Evolutionary conservation across 2,329 filamentous ascomycete genomes (phyloP).

Genomic region (Colletotrichum plurivorum): DNA sequence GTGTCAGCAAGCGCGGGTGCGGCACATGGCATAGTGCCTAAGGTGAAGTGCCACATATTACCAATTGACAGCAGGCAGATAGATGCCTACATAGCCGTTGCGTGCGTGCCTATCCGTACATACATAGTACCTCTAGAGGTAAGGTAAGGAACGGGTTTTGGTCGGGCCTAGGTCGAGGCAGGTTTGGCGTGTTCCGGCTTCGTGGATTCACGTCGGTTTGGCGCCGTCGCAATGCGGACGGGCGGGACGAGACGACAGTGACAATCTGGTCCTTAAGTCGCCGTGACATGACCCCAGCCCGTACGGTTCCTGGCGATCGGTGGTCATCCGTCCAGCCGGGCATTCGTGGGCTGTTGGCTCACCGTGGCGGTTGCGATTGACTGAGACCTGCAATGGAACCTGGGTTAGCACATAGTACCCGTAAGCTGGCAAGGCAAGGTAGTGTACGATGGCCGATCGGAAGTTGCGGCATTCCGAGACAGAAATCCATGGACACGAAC

Average conservation of each 20-base stretch:
- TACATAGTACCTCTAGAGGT: neutral
- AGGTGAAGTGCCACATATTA: too few species aligned
- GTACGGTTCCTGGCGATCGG: slow-evolving; percentile 23
- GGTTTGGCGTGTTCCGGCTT: slow-evolving; percentile 26
- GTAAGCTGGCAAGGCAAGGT: neutral
- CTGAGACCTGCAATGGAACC: slow-evolving; percentile 19
- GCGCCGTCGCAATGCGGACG: slow-evolving; percentile 19
- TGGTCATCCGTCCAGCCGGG: slow-evolving; percentile 2
- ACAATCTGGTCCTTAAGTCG: slow-evolving; percentile 12
- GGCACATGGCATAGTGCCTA: too few species aligned
- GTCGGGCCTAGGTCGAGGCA: neutral
- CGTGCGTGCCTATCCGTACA: too few species aligned
- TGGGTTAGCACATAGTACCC: too few species aligned
- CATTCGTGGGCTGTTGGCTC: neutral
- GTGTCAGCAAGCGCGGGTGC: too few species aligned
- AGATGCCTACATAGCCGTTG: too few species aligned
- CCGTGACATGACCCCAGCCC: slow-evolving; percentile 2
- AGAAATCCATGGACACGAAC: neutral
- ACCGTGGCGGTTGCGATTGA: neutral
- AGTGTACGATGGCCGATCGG: slow-evolving; percentile 20
- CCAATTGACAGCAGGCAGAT: too few species aligned
- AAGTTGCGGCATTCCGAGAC: slow-evolving; percentile 30
- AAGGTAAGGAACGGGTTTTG: slow-evolving; percentile 1
- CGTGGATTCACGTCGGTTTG: slow-evolving; percentile 27
- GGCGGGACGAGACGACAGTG: slow-evolving; percentile 16